These are phyloP conservation scores for Rehmannia glutinosa DNA, from an alignment of 257 asterid genomes.

Conservation along the genomic window DNA sequence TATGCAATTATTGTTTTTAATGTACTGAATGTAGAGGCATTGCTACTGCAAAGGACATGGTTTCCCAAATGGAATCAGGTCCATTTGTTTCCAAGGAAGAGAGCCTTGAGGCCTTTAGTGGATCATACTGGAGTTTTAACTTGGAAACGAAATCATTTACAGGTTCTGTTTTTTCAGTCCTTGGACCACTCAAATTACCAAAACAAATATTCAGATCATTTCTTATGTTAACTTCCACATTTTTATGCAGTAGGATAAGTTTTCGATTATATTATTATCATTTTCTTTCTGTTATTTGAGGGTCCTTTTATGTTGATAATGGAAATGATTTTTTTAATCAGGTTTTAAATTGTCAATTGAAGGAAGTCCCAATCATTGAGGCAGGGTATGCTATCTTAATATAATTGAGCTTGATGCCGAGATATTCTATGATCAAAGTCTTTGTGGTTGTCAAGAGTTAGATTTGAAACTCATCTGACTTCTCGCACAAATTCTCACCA, in stretches of 20 bases:
- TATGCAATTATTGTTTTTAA: slow-evolving; percentile 1
- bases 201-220: not conserved
- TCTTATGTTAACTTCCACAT: not conserved
- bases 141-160: slow-evolving; percentile 32
- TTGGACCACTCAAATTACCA: not conserved
- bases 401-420: not conserved
- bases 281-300: too few species aligned
- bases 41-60: slow-evolving; percentile 29
- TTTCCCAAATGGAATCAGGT: slow-evolving; percentile 28
- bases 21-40: slow-evolving; percentile 37
- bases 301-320: too few species aligned
- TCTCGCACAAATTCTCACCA: not conserved
- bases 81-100: slow-evolving; percentile 24
- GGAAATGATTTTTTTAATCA: slow-evolving; percentile 7
- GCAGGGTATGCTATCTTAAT: slow-evolving; percentile 38
- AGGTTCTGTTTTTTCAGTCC: slow-evolving; percentile 39
- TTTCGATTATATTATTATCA: too few species aligned
- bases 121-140: slow-evolving; percentile 21
- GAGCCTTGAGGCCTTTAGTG: slow-evolving; percentile 27
- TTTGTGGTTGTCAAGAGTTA: not conserved
- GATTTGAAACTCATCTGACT: not conserved
- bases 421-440: not conserved
- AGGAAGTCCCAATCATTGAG: slow-evolving; percentile 40
- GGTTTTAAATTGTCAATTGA: slow-evolving; percentile 42
- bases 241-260: not conserved